Evolutionary conservation across 495 filamentous ascomycete genomes (phyloP).

Genomic region (Podospora appendiculata): DNA sequence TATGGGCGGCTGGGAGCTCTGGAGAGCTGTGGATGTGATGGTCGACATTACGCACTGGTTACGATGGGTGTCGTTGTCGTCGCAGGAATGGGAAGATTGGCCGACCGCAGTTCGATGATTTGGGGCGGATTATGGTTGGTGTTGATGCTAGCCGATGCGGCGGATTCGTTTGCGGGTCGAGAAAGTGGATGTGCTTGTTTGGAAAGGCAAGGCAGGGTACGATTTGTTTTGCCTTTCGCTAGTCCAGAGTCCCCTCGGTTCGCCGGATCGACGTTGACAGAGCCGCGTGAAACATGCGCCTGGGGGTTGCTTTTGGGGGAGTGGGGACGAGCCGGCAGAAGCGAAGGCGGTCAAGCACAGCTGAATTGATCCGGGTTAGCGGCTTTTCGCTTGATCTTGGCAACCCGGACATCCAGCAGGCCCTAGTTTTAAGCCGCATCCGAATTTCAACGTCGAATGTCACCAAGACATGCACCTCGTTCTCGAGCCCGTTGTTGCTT

Average conservation of each 20-base stretch:
- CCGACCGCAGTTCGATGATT: neutral
- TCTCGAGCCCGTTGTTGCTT: neutral
- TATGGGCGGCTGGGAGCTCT: slow-evolving; percentile 69
- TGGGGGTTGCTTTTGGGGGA: neutral
- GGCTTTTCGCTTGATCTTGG: neutral
- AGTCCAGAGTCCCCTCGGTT: too few species aligned
- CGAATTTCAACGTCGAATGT: neutral
- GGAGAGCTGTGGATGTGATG: slow-evolving; percentile 57
- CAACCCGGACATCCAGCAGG: neutral
- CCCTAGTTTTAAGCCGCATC: neutral
- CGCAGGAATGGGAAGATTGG: neutral
- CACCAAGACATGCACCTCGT: too few species aligned
- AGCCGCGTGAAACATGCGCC: neutral
- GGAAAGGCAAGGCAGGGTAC: too few species aligned
- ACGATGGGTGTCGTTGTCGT: neutral
- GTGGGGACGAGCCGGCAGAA: neutral
- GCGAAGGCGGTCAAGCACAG: neutral
- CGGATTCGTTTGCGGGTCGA: neutral
- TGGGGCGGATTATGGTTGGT: neutral
- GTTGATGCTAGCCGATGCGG: neutral
- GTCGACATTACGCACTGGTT: slow-evolving; percentile 57
- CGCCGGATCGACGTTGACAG: neutral
- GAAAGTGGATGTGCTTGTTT: too few species aligned
- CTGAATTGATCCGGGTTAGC: neutral
- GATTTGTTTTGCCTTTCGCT: too few species aligned